phyloP scores from a whole-genome alignment of 768 basidiomycete genomes.

The Hypholoma fasciculare region DNA sequence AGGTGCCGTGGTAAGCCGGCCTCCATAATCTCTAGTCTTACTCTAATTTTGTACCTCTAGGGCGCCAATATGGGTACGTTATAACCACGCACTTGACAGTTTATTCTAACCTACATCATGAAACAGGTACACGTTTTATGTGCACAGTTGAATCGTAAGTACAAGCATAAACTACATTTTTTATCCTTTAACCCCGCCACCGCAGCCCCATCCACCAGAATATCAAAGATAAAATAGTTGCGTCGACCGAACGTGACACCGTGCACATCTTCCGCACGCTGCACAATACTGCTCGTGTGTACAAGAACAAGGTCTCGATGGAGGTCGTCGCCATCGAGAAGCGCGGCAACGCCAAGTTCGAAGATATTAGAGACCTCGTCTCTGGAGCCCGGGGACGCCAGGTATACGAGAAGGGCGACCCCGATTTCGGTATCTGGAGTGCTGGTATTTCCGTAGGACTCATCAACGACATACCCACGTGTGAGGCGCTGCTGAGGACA shows the following conservation, averaged over 20 bases:
- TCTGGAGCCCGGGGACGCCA: constrained; percentile 66
- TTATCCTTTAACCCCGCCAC: not conserved
- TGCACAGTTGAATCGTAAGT: constrained; percentile 79
- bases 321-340: constrained; percentile 87
- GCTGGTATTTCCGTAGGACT: constrained; percentile 66
- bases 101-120: constrained; percentile 11
- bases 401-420: constrained; percentile 84
- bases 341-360: constrained; percentile 84
- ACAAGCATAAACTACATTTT: not conserved
- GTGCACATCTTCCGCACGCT: constrained; percentile 90
- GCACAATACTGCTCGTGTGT: constrained; percentile 81
- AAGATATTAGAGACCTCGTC: constrained; percentile 78
- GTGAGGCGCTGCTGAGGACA: constrained; percentile 63
- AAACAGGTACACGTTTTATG: constrained; percentile 80
- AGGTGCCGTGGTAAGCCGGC: constrained; percentile 67
- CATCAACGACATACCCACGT: constrained; percentile 85
- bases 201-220: constrained; percentile 79
- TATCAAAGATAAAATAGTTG: constrained; percentile 89
- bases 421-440: constrained; percentile 87
- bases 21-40: constrained; percentile 13
- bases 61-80: constrained; percentile 79
- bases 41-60: constrained; percentile 32
- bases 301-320: constrained; percentile 79
- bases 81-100: not conserved
- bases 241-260: constrained; percentile 80